These are phyloP conservation scores for Chalciporus chontae DNA, from an alignment of 768 basidiomycete genomes.

Conservation along the genomic window DNA sequence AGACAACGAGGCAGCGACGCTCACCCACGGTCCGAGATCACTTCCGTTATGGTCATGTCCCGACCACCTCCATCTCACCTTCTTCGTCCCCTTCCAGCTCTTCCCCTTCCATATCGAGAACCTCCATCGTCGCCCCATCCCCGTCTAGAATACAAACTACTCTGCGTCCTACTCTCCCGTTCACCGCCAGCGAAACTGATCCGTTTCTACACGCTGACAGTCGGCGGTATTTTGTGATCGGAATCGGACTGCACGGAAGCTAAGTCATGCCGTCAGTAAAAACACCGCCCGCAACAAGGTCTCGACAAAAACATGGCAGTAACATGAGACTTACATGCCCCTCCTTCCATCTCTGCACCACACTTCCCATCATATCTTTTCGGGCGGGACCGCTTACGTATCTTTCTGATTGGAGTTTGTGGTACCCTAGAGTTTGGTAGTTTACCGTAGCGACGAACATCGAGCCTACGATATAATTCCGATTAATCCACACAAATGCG, in stretches of 20 bases:
- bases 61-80: slow-evolving; percentile 25
- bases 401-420: slow-evolving; percentile 42
- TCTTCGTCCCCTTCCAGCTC: slow-evolving; percentile 40
- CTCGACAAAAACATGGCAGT: slow-evolving; percentile 28
- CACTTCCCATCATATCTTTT: slow-evolving; percentile 63
- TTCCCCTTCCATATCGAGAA: slow-evolving; percentile 75
- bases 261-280: slow-evolving; percentile 36
- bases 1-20: slow-evolving; percentile 27
- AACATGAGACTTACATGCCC: slow-evolving; percentile 57
- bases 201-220: slow-evolving; percentile 51
- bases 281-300: slow-evolving; percentile 24
- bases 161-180: slow-evolving; percentile 69
- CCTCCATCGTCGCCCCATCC: slow-evolving; percentile 61
- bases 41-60: slow-evolving; percentile 18
- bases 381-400: slow-evolving; percentile 55
- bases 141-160: slow-evolving; percentile 73
- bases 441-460: slow-evolving; percentile 60
- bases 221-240: slow-evolving; percentile 56
- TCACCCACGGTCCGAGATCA: slow-evolving; percentile 22
- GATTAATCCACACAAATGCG: slow-evolving; percentile 28
- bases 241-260: slow-evolving; percentile 46
- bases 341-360: slow-evolving; percentile 52
- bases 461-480: slow-evolving; percentile 38
- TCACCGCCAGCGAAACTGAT: slow-evolving; percentile 60
- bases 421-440: slow-evolving; percentile 61